Conservation (phyloP, 2,329 filamentous ascomycete genomes). For the Trichophyton verrucosum region DNA sequence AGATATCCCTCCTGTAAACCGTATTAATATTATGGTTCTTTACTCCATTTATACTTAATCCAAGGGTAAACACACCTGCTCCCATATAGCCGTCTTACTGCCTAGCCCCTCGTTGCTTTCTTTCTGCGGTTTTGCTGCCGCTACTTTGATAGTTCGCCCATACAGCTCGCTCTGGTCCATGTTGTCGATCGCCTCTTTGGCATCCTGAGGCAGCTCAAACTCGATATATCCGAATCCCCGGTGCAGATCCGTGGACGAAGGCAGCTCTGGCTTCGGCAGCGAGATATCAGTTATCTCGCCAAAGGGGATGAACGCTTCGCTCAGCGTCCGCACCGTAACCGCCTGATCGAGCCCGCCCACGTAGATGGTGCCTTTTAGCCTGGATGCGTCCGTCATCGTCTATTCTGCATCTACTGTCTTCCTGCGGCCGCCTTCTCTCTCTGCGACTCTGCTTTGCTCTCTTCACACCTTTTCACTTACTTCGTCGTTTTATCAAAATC, state of each 20-base stretch:
- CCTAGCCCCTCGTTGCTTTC: slow-evolving; percentile 75
- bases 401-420: neutral
- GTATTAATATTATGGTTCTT: neutral
- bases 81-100: slow-evolving; percentile 90
- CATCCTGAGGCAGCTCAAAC: slow-evolving; percentile 74
- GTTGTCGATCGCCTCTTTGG: slow-evolving; percentile 92
- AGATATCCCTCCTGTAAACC: slow-evolving; percentile 72
- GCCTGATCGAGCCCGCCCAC: slow-evolving; percentile 75
- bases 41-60: neutral
- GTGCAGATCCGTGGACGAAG: slow-evolving; percentile 66
- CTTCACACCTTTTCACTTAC: neutral
- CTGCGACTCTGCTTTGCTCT: neutral
- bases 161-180: slow-evolving; percentile 97
- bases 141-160: slow-evolving; percentile 82
- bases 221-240: slow-evolving; percentile 95
- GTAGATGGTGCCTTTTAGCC: slow-evolving; percentile 84
- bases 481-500: neutral
- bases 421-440: neutral
- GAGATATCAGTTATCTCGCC: slow-evolving; percentile 89
- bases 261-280: slow-evolving; percentile 73
- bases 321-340: slow-evolving; percentile 62
- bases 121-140: slow-evolving; percentile 82
- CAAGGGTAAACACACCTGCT: slow-evolving; percentile 57
- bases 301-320: slow-evolving; percentile 91
- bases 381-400: slow-evolving; percentile 63